phyloP scores from a whole-genome alignment of 164 flowering plant genomes.

The Sextonia rubra region DNA sequence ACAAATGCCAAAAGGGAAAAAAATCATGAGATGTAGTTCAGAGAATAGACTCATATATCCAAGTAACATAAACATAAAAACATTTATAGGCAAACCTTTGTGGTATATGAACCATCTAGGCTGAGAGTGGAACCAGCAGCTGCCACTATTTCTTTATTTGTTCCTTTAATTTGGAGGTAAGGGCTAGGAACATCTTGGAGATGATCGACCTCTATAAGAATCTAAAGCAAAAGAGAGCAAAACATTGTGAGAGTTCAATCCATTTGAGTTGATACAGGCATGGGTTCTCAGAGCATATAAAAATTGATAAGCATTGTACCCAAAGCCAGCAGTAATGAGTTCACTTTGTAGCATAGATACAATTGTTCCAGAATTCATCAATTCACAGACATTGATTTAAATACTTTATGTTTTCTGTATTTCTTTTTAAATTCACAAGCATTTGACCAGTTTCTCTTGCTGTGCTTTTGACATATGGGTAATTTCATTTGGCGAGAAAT shows the following conservation, averaged over 20 bases:
- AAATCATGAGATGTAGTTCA: not conserved
- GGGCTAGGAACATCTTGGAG: conserved; percentile 80
- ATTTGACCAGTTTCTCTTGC: too few relatives aligned
- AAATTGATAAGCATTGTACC: not conserved
- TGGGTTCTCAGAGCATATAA: not conserved
- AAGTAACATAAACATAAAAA: not conserved
- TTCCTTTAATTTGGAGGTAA: conserved; percentile 90
- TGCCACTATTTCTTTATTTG: conserved; percentile 78
- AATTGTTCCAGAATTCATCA: not conserved
- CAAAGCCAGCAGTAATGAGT: not conserved
- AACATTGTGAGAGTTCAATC: not conserved
- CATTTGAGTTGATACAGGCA: conserved; percentile 4
- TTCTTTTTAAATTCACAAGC: too few relatives aligned
- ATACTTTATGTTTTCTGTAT: too few relatives aligned
- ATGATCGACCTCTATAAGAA: conserved; percentile 93
- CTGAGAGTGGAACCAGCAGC: conserved; percentile 80
- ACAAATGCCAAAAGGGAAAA: not conserved
- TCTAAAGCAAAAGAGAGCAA: conserved; percentile 33
- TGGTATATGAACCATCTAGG: conserved; percentile 90
- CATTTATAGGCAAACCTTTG: conserved; percentile 58
- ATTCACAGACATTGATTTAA: not conserved
- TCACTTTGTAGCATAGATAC: too few relatives aligned
- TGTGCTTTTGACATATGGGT: too few relatives aligned
- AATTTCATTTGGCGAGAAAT: too few relatives aligned
- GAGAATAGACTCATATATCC: not conserved